Conservation (phyloP, 768 basidiomycete species). For the Cyclocybe cylindracea region DNA sequence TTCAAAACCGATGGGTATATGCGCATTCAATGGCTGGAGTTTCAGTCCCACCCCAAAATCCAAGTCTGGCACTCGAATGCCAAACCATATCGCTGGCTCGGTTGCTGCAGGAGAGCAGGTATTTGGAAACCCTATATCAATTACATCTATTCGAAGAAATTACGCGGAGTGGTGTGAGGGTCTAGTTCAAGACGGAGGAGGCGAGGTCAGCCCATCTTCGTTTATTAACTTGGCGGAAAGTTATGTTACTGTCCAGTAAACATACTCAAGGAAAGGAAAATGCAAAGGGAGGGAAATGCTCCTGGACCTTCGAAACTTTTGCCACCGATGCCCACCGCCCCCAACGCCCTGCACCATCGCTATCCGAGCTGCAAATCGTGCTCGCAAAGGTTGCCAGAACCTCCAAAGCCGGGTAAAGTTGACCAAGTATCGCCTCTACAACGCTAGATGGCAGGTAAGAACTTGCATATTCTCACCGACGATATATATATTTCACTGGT, state of each 20-base stretch:
- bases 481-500: neutral
- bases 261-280: too few relatives aligned
- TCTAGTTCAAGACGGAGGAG: constrained; percentile 57
- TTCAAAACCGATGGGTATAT: constrained; percentile 53
- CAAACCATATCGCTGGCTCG: constrained; percentile 39
- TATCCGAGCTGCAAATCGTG: too few relatives aligned
- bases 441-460: constrained; percentile 20
- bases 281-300: constrained; percentile 11
- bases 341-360: too few relatives aligned
- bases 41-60: constrained; percentile 38
- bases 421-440: constrained; percentile 14
- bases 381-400: neutral
- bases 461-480: neutral
- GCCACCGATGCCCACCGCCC: too few relatives aligned
- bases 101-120: constrained; percentile 42
- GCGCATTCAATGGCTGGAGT: constrained; percentile 43
- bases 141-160: constrained; percentile 41
- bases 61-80: constrained; percentile 58
- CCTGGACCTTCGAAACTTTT: too few relatives aligned
- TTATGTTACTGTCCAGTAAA: constrained; percentile 44
- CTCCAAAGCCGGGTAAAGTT: constrained; percentile 1
- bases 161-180: constrained; percentile 57
- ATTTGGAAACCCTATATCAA: constrained; percentile 52
- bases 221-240: neutral
- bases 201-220: constrained; percentile 50